phyloP scores from a whole-genome alignment of 345 rosid genomes.

The Gossypium raimondii region DNA sequence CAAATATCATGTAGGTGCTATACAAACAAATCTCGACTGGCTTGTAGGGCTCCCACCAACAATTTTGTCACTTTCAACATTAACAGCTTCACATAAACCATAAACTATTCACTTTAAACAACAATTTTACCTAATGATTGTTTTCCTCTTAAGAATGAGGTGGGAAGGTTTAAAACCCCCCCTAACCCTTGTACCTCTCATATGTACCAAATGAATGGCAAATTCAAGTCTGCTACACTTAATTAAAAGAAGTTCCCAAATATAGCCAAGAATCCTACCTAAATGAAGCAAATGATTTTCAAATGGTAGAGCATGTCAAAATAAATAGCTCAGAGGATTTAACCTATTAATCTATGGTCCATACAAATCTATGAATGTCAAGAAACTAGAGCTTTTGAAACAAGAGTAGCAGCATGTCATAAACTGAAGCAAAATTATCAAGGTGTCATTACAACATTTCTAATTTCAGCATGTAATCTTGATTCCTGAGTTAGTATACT shows the following conservation, averaged over 20 bases:
- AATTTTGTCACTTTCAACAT: not conserved
- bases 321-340: not conserved
- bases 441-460: not conserved
- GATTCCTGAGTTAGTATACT: not conserved
- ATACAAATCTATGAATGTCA: not conserved
- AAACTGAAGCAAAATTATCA: not conserved
- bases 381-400: not conserved
- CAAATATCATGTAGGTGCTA: not conserved
- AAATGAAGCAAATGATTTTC: not conserved
- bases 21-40: too few relatives aligned
- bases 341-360: not conserved
- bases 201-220: not conserved
- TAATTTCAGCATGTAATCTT: not conserved
- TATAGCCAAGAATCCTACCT: not conserved
- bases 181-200: not conserved
- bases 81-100: not conserved
- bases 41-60: too few relatives aligned
- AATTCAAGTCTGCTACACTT: not conserved
- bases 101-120: not conserved
- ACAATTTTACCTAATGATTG: not conserved
- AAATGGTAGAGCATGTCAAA: not conserved
- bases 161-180: not conserved
- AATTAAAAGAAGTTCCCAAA: not conserved
- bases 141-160: not conserved
- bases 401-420: not conserved